A percentile compares a stretch with the other conserved stretches of the same genome.
Conservation (phyloP, 108 stramenopile species). For the Fistulifera pelliculosa region DNA sequence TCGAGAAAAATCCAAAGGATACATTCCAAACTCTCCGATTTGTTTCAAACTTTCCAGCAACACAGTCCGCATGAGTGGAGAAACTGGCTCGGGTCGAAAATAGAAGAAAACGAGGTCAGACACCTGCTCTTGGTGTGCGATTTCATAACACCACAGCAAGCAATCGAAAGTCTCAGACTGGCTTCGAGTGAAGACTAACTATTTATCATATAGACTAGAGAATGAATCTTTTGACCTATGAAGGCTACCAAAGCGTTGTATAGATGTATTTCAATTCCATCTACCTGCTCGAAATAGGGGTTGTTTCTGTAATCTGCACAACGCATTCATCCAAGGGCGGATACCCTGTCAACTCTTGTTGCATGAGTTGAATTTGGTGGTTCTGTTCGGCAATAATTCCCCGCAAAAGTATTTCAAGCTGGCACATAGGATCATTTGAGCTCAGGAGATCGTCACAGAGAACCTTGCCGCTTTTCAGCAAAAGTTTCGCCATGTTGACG, state of each 20-base stretch:
- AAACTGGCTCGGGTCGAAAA: constrained; percentile 16
- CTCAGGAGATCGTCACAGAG: constrained; percentile 40
- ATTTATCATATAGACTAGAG: background rate
- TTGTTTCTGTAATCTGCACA: background rate
- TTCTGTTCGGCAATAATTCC: constrained; percentile 72
- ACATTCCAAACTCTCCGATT: constrained; percentile 19
- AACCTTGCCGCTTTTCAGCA: constrained; percentile 36
- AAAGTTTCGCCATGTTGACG: constrained; percentile 85
- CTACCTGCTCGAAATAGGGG: too few species aligned
- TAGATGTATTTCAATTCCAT: too few species aligned
- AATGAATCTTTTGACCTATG: background rate
- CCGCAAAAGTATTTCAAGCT: constrained; percentile 41
- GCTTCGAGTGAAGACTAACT: background rate
- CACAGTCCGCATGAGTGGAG: constrained; percentile 15
- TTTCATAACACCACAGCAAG: constrained; percentile 29
- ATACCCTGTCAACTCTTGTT: constrained; percentile 1
- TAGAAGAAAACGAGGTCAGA: constrained; percentile 14
- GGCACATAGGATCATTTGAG: constrained; percentile 29
- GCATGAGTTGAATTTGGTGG: constrained; percentile 74
- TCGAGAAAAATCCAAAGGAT: constrained; percentile 16
- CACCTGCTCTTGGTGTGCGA: constrained; percentile 30
- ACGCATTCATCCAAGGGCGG: background rate
- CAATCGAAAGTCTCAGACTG: constrained; percentile 21
- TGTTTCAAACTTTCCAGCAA: constrained; percentile 15
- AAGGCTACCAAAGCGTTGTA: too few species aligned